These are phyloP conservation scores for Trypethelium eluteriae DNA, from an alignment of 495 filamentous ascomycete species.

Conservation along the genomic window DNA sequence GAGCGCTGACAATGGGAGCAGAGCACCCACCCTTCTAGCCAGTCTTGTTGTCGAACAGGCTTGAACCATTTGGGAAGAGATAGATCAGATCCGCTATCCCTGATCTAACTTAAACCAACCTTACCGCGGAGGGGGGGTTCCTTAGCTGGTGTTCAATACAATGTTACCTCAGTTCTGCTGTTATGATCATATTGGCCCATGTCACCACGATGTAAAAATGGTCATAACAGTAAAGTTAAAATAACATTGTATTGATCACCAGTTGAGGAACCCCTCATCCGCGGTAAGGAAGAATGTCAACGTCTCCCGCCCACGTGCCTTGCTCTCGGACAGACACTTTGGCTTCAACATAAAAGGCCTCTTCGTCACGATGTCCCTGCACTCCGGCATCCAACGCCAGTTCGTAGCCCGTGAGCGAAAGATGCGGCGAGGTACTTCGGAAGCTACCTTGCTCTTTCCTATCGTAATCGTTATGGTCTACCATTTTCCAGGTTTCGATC, in stretches of 20 bases:
- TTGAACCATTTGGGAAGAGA: background rate
- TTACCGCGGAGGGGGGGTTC: too few relatives aligned
- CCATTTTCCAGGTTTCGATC: background rate
- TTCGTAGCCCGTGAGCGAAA: conserved; percentile 2
- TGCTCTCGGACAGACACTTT: background rate
- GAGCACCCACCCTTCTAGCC: background rate
- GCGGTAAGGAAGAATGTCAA: conserved; percentile 6
- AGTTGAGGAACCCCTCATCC: too few relatives aligned
- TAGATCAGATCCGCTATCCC: background rate
- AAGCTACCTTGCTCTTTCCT: background rate
- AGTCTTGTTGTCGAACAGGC: background rate
- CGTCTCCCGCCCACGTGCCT: background rate
- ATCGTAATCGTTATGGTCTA: background rate
- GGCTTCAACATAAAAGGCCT: background rate
- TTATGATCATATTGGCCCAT: too few relatives aligned
- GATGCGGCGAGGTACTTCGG: background rate
- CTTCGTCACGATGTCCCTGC: background rate
- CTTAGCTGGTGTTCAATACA: too few relatives aligned
- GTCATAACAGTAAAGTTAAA: too few relatives aligned
- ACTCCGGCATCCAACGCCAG: background rate
- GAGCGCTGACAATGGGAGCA: background rate
- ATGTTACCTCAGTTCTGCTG: too few relatives aligned
- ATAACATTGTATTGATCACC: too few relatives aligned
- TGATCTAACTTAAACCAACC: background rate
- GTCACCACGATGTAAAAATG: too few relatives aligned